Evolutionary conservation across 2,329 filamentous ascomycete species (phyloP), one percentile per base, ranked within the genome.

Genomic region (Xylaria sp.): DNA sequence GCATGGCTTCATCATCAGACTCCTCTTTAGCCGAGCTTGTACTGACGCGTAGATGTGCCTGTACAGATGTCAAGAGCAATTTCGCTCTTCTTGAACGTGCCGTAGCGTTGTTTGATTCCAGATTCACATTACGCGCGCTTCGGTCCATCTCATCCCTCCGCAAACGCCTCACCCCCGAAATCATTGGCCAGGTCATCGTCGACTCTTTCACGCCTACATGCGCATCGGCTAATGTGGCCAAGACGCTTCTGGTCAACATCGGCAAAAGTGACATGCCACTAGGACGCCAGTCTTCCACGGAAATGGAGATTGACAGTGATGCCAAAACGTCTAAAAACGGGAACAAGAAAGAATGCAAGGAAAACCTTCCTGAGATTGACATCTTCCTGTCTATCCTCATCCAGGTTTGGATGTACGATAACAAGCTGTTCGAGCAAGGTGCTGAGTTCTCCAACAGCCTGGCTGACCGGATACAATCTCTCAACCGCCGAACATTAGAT

Each of bases 111-210:
- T 99, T 97, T 75, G 94, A 99, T 77, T 86, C 92, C 61, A 88
- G 94, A 79, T 99, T 97, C 78, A 91, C 93, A 59, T 88, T 99
- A 65, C 86, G 94, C 72, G 94, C 94, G 63, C 84, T 99, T 65
- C 89, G 94, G 70, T 96, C 92, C 69, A 96, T 97, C 78, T 96
- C 94, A 47, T 92, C 92, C 58, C 87, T 97, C 74, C 91, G 94
- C 74, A 97, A 97, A 82, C 86, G 91, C 67, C 83, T 96, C 67
- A 90, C 88, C 11, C 84, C 90, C 60, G 90, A 93, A 68, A 87
- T 96, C 67, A 81, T 97, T 67, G 84, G 87, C 54, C 86, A 90
- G 75, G 88, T 89, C 70, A 89, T 96, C 71, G 85, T 86, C 68
- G 88, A 95, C 69, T 92, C 89, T 48, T 96, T 92, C 75, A 81